Base-by-base conservation (phyloP, 2,329 filamentous ascomycete genomes). In the Cryphonectria japonica region DNA sequence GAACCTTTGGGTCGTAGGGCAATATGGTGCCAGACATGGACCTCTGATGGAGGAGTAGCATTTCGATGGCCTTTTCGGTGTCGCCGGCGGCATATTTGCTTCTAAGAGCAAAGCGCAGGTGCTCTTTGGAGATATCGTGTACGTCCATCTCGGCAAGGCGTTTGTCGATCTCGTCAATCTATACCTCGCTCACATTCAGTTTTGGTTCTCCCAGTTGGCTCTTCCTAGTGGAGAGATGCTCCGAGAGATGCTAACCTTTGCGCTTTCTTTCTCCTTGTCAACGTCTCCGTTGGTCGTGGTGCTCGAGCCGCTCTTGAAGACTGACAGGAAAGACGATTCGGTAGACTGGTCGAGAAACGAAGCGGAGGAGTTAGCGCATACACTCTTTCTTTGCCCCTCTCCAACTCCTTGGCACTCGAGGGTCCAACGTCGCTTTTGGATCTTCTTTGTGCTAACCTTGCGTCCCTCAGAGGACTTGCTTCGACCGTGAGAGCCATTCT, bases 1-100 rank as follows among this genome's bases (percentile, higher is more conserved):
- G 87, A 9, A 92, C 86, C 68, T 86, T 86, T 11, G 93, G 89
- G 69, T 93, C 87, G 82, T 93, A 97, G 22, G 89, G 88, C 73
- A 90, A 86, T 74, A 98, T 87, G 57, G 93, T 88, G 22, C 95
- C 95, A 41, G 93, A 89, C 54, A 93, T 90, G 0, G 95, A 93
- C 75, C 95, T 91, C 77, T 95, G 91, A 74, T 97, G 89, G 34
- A 98, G 84, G 59, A 92, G 82, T 65, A 98, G 85, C 72, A 98
- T 85, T 67, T 94, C 89, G 76, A 93, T 89, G 3, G 95, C 92
- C 77, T 90, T 91, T 66, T 93, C 90, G 29, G 89, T 81, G 78
- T 97, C 90, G 66, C 92, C 90, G 37, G 89, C 85, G 43, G 91
- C 88, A 77, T 90, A 91, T 54, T 86, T 85, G 22, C 89, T 89